phyloP scores from a whole-genome alignment of 768 basidiomycete genomes.

The Suillus clintonianus region DNA sequence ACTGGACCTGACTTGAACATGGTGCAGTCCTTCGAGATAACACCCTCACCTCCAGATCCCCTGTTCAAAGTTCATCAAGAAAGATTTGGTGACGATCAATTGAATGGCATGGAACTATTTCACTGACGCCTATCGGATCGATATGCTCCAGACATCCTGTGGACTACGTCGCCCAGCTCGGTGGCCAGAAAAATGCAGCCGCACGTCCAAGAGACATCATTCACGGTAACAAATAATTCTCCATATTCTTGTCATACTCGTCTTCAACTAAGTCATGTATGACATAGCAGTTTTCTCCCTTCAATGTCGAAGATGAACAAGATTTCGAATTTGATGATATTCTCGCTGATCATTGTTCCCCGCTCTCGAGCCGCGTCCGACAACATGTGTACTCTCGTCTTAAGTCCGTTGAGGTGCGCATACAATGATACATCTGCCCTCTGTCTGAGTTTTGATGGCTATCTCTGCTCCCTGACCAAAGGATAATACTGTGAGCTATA shows the following conservation, averaged over 20 bases:
- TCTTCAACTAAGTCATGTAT: not conserved
- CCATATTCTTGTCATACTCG: not conserved
- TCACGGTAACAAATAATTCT: not conserved
- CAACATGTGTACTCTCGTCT: not conserved
- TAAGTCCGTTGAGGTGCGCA: not conserved
- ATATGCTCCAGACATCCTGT: not conserved
- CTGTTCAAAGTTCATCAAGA: conserved; percentile 26
- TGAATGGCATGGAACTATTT: conserved; percentile 4
- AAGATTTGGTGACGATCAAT: conserved; percentile 12
- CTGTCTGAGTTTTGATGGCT: not conserved
- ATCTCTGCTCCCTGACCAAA: not conserved
- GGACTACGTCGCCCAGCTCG: conserved; percentile 13
- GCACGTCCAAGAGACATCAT: not conserved
- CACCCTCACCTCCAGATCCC: conserved; percentile 24
- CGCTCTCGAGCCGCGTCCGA: not conserved
- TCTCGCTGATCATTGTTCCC: not conserved
- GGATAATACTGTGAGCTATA: not conserved
- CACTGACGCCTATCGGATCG: not conserved
- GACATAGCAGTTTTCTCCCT: not conserved
- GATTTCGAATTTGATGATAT: not conserved
- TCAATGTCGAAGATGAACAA: not conserved
- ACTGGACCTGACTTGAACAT: not conserved
- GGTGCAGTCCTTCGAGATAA: conserved; percentile 28
- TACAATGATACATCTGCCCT: not conserved
- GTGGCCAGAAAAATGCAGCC: conserved; percentile 19